Evolutionary conservation across 495 filamentous ascomycete species (phyloP).

Genomic region (Penicillium pancosmium): DNA sequence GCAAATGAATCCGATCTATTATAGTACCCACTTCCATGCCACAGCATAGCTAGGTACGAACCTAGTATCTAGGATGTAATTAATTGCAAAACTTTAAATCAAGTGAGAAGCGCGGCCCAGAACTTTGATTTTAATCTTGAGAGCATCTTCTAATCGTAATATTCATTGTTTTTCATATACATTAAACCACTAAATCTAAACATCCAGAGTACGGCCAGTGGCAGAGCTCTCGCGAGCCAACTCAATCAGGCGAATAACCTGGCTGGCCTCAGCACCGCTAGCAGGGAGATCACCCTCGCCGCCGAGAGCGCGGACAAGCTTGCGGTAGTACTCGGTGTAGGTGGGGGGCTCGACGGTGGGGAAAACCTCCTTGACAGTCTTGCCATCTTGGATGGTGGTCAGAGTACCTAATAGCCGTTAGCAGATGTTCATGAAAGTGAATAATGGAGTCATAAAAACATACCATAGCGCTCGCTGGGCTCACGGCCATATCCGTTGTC

Average conservation of each 20-base stretch:
- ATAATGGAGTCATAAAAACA: not conserved
- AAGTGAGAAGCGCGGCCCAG: not conserved
- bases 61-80: too few relatives aligned
- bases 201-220: constrained; percentile 61
- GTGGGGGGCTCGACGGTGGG: constrained; percentile 70
- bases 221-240: constrained; percentile 67
- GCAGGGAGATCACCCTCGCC: constrained; percentile 70
- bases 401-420: constrained; percentile 31
- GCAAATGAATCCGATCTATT: too few relatives aligned
- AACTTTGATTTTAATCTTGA: constrained; percentile 5
- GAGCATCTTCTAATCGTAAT: constrained; percentile 20
- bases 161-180: constrained; percentile 19
- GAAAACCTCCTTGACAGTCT: constrained; percentile 45
- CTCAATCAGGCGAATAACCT: constrained; percentile 78
- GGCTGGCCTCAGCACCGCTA: constrained; percentile 67
- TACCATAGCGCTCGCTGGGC: constrained; percentile 54
- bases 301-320: constrained; percentile 66
- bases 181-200: constrained; percentile 30
- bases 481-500: constrained; percentile 71
- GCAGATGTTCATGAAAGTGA: not conserved
- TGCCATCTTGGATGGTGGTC: constrained; percentile 47
- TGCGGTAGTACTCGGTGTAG: constrained; percentile 72
- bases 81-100: too few relatives aligned
- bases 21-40: too few relatives aligned
- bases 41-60: too few relatives aligned